Conservation (phyloP, 2,329 filamentous ascomycete genomes). For the Alternaria alternata region DNA sequence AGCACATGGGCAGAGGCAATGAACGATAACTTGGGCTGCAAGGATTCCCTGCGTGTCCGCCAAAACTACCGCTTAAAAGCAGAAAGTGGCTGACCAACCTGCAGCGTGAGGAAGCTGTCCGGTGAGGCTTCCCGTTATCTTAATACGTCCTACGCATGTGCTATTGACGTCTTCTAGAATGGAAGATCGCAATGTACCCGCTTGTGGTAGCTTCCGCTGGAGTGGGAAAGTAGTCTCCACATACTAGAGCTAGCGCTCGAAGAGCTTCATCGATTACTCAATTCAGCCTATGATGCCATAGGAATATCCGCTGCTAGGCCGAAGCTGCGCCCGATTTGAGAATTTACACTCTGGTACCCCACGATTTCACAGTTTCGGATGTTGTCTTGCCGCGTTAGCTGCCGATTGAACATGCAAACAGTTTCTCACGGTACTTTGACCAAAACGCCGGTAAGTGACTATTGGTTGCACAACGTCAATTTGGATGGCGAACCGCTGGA, state of each 20-base stretch:
- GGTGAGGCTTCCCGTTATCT: not conserved
- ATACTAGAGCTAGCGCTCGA: not conserved
- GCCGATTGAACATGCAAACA: not conserved
- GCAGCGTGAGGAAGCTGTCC: not conserved
- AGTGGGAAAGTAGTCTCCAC: not conserved
- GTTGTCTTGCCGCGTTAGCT: not conserved
- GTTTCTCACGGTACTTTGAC: not conserved
- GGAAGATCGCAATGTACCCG: conserved; percentile 8
- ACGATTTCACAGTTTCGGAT: conserved; percentile 8
- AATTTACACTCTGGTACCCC: not conserved
- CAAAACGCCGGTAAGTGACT: not conserved
- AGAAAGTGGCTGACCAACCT: not conserved
- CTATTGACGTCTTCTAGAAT: not conserved
- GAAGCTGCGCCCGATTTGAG: not conserved
- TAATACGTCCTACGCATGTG: not conserved
- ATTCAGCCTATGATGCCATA: conserved; percentile 6
- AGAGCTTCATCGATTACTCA: not conserved
- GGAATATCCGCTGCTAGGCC: not conserved
- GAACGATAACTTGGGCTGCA: conserved; percentile 17
- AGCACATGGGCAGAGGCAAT: conserved; percentile 1
- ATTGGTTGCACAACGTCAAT: conserved; percentile 18
- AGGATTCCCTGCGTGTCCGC: conserved; percentile 7
- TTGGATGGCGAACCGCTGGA: conserved; percentile 6
- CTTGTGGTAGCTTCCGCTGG: conserved; percentile 3
- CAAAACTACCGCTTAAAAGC: not conserved